Evolutionary conservation across 169 alveolate genomes (phyloP), one percentile per base, ranked within the genome.

Genomic region (Sarcocystis neurona): DNA sequence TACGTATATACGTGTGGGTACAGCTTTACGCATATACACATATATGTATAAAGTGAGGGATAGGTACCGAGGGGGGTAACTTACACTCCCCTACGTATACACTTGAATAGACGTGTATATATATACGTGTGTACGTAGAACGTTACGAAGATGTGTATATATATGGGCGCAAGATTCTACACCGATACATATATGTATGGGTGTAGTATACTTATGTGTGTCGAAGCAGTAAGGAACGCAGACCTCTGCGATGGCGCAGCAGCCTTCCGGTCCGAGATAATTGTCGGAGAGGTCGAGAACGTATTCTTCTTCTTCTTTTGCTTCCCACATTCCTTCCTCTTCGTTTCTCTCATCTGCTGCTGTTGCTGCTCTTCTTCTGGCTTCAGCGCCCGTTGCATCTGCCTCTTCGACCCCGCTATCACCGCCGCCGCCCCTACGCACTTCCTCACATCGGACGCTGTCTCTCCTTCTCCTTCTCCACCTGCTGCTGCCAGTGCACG

Each of bases 221-320:
- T 53, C 66, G n/a, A n/a, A n/a, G n/a, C n/a, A n/a, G n/a, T n/a
- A n/a, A n/a, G n/a, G n/a, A n/a, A n/a, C 43, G 1, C 75, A 4
- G 43, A 72, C 82, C 82, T 72, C 82, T 6, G 82, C 82, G 27
- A 72, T 72, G 34, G 82, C 47, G 82, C 82, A 72, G 82, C 82
- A 72, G 34, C 82, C 82, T 2, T 72, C 82, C 1, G 82, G 56
- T 6, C 82, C 82, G 53, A 72, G 43, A 23, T 39, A 18, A 2
- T 32, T 72, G 53, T 72, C 82, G 18, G 82, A 72, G 37, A 72
- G 56, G 32, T 72, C 82, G n/a, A 72, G 82, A 39, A 39, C 56
- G 27, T 27, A 72, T 6, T 72, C 53, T 37, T 34, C 82, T 1
- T 72, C 58, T 1, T 72, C 58, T 18, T 12, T 32, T 32, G 30